Conservation (phyloP, 768 basidiomycete species). For the Agaricus subrufescens region DNA sequence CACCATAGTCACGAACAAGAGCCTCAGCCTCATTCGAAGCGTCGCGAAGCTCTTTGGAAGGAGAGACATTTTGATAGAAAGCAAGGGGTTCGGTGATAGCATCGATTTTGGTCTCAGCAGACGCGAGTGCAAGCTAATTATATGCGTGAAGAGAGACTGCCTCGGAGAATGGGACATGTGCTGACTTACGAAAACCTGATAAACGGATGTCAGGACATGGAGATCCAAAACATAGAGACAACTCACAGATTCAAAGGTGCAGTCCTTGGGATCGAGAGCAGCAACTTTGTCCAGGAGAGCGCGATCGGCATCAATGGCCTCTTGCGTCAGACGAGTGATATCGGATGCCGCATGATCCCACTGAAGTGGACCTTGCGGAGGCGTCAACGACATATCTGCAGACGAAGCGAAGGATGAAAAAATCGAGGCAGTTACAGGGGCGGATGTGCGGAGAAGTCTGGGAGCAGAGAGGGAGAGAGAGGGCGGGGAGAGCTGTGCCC, state of each 20-base stretch:
- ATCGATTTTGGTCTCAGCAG: conserved; percentile 53
- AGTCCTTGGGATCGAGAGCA: conserved; percentile 48
- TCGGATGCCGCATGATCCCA: conserved; percentile 68
- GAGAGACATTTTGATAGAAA: conserved; percentile 83
- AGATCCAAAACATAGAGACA: background rate
- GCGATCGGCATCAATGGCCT: conserved; percentile 53
- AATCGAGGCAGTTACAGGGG: conserved; percentile 17
- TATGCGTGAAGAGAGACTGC: conserved; percentile 1
- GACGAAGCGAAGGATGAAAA: conserved; percentile 18
- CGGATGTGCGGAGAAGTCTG: conserved; percentile 6
- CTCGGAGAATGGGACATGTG: conserved; percentile 4
- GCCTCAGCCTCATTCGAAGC: conserved; percentile 73
- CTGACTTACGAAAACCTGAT: conserved; percentile 68
- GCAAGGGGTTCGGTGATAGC: conserved; percentile 51
- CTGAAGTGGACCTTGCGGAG: conserved; percentile 60
- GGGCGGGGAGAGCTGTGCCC: conserved; percentile 15
- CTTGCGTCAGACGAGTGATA: conserved; percentile 51
- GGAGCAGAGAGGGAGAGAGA: conserved; percentile 21
- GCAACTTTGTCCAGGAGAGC: conserved; percentile 55
- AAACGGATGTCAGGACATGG: conserved; percentile 3
- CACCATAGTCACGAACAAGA: conserved; percentile 63
- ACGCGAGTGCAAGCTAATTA: conserved; percentile 51
- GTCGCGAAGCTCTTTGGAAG: conserved; percentile 72
- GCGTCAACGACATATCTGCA: conserved; percentile 44
- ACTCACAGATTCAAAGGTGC: conserved; percentile 64